Base-by-base conservation (phyloP, 1,139 yeast genomes). In the Yamadazyma jaroonii region DNA sequence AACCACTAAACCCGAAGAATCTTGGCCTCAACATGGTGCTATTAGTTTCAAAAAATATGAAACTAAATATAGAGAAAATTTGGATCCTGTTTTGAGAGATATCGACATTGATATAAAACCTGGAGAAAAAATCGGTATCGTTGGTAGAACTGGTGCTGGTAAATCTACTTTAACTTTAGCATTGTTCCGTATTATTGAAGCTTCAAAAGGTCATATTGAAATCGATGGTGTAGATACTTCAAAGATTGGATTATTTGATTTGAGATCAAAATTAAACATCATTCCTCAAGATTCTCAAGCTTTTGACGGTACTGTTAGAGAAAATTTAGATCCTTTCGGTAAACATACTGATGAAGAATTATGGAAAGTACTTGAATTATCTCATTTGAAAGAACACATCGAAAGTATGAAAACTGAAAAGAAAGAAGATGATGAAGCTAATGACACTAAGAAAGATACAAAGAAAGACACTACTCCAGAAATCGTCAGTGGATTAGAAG, bases 111-210 rank as follows among this genome's bases (percentile, higher is more conserved):
- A 52, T 15, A 59, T 66, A 36, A 53, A 56, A 36, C 56, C 65
- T 4, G 46, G 56, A 3, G 71, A 66, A 41, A 66, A 66, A 45
- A 49, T 66, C 32, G 72, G 72, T 12, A 61, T 66, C 41, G 71
- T 65, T 25, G 72, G 72, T 11, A 51, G 72, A 47, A 66, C 72
- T 3, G 72, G 72, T 8, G 71, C 72, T 3, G 72, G 72, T 5
- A 66, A 66, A 41, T 63, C 69, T 5, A 58, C 70, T 0, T 54
- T 66, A 25, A 59, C 71, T 2, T 52, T 65, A 40, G 70, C 72
- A 0, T 47, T 66, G 10, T 66, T 65, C 54, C 54, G 72, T 25
- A 62, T 66, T 9, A 57, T 66, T 31, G 72, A 66, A 47, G 60
- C 70, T 4, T 52, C 59, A 11, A 29, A 40, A 1, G 72, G 72